Evolutionary conservation across 2,329 filamentous ascomycete genomes (phyloP), one percentile per base, ranked within the genome.

Genomic region (Huntiella omanensis): DNA sequence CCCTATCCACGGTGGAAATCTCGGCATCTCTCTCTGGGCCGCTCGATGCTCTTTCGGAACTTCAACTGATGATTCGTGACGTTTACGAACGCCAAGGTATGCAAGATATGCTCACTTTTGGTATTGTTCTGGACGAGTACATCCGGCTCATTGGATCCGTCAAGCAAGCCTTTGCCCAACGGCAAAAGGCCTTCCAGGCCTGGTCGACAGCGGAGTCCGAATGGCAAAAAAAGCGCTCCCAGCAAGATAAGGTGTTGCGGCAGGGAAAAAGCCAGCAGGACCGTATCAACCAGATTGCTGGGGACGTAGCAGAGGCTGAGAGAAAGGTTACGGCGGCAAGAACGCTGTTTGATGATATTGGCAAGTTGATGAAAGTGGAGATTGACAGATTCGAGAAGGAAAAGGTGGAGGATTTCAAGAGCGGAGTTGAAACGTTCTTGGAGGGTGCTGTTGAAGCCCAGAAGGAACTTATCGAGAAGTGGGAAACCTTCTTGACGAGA

Each of bases 321-420:
- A 75, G 85, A 55, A 88, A 84, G 59, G 84, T 93, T 1, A 85
- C 96, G 59, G 86, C 94, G 60, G 83, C 86, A 1, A 70, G 87
- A 46, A 64, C 96, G 49, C 64, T 95, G 40, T 98, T 98, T 56
- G 91, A 98, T 54, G 91, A 98, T 57, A 96, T 98, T 87, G 91
- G 91, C 11, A 73, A 86, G 10, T 65, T 95, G 57, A 91, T 98
- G 86, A 77, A 85, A 50, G 71, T 71, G 33, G 91, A 98, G 62
- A 69, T 98, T 53, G 91, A 96, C 56, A 73, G 87, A 13, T 98
- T 98, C 57, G 91, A 98, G 65, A 75, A 75, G 55, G 91, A 98
- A 64, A 98, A 98, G 68, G 91, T 98, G 3, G 91, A 98, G 59
- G 91, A 98, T 59, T 98, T 98, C 63, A 98, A 98, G 69, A 91